Evolutionary conservation across 2,329 filamentous ascomycete species (phyloP).

Genomic region (Neopestalotiopsis sp.): DNA sequence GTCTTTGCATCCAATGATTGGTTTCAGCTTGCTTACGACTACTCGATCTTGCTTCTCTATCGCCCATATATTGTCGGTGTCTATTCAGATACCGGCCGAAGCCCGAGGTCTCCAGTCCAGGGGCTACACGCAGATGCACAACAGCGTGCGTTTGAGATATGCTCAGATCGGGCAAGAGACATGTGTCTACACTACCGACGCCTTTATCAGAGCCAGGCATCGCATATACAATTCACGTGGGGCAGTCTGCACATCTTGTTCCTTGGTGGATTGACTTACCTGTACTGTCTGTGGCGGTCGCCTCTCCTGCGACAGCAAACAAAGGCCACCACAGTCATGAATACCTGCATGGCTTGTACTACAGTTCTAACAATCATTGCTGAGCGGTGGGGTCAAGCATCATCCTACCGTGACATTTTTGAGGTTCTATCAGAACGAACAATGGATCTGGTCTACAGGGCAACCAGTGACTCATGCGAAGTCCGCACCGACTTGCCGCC

Average conservation of each 20-base stretch:
- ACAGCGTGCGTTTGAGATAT: slow-evolving; percentile 24
- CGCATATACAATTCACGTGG: slow-evolving; percentile 20
- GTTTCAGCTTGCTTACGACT: slow-evolving; percentile 15
- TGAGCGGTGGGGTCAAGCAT: slow-evolving; percentile 34
- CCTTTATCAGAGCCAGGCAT: slow-evolving; percentile 22
- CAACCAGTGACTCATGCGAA: slow-evolving; percentile 17
- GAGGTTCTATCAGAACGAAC: slow-evolving; percentile 32
- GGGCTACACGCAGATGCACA: slow-evolving; percentile 1
- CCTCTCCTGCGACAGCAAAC: slow-evolving; percentile 21
- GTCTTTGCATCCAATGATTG: slow-evolving; percentile 23
- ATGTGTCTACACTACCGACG: slow-evolving; percentile 20
- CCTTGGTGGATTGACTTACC: slow-evolving; percentile 23
- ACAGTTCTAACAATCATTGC: slow-evolving; percentile 37
- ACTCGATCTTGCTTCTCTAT: slow-evolving; percentile 5
- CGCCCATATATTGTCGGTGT: slow-evolving; percentile 25
- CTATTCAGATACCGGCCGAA: not conserved
- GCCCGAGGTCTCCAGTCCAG: not conserved
- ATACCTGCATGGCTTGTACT: slow-evolving; percentile 33
- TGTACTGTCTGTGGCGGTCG: slow-evolving; percentile 40
- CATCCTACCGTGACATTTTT: slow-evolving; percentile 40
- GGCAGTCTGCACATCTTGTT: slow-evolving; percentile 20
- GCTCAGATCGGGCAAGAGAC: slow-evolving; percentile 15
- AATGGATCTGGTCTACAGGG: slow-evolving; percentile 27
- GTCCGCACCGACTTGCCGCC: not conserved
- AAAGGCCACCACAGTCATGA: slow-evolving; percentile 27